Percentiles rank a stretch among this genome's conserved stretches.
phyloP scores from a whole-genome alignment of 371 early-diverging fungal species.

The Mucor irregularis region DNA sequence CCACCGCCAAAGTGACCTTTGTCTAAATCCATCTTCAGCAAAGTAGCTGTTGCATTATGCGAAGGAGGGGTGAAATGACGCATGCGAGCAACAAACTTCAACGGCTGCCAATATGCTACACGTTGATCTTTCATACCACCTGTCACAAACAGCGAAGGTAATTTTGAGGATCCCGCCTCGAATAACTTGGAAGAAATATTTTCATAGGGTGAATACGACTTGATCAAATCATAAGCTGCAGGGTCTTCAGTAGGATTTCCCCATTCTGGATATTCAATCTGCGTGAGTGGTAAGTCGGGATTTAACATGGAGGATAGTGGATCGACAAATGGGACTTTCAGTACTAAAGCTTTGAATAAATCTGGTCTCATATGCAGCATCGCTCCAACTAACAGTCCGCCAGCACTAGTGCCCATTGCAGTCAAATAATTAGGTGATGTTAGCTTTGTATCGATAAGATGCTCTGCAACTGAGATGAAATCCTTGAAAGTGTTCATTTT shows the following conservation, averaged over 20 bases:
- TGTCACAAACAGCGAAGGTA: slow-evolving; percentile 73
- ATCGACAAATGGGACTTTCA: slow-evolving; percentile 88
- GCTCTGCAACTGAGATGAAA: slow-evolving; percentile 67
- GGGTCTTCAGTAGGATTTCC: slow-evolving; percentile 69
- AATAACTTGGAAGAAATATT: slow-evolving; percentile 43
- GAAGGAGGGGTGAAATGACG: slow-evolving; percentile 28
- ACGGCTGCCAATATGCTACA: slow-evolving; percentile 76
- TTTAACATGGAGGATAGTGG: slow-evolving; percentile 82
- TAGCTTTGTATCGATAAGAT: slow-evolving; percentile 54
- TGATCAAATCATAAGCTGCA: slow-evolving; percentile 60
- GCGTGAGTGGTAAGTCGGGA: slow-evolving; percentile 72
- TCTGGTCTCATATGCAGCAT: slow-evolving; percentile 75
- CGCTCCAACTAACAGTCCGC: slow-evolving; percentile 73
- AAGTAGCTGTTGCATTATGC: slow-evolving; percentile 1
- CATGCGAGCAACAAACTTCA: slow-evolving; percentile 71
- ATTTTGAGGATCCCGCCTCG: slow-evolving; percentile 3
- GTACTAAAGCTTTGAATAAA: slow-evolving; percentile 73
- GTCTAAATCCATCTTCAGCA: slow-evolving; percentile 48
- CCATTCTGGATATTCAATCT: slow-evolving; percentile 85
- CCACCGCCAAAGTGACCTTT: slow-evolving; percentile 63
- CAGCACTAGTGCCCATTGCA: slow-evolving; percentile 78
- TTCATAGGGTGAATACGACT: slow-evolving; percentile 79
- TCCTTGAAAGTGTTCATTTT: slow-evolving; percentile 77
- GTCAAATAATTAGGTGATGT: slow-evolving; percentile 56
- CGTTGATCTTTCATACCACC: slow-evolving; percentile 78